Evolutionary conservation across 2,329 filamentous ascomycete species (phyloP), one percentile per base, ranked within the genome.

Genomic region (Stachybotrys chartarum): DNA sequence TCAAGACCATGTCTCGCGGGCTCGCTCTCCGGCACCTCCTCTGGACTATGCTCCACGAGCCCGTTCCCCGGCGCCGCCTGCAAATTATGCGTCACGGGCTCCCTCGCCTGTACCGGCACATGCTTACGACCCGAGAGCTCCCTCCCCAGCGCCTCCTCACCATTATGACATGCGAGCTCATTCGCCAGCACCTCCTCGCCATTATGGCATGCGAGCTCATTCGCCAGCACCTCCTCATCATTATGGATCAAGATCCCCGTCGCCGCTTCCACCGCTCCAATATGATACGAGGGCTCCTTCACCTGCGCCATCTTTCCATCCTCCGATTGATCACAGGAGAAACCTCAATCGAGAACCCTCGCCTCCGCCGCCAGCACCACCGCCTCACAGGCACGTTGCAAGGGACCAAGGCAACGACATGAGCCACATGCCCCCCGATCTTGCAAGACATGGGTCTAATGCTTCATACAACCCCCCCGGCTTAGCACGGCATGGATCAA

Each of bases 291-390:
- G 54, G 47, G 54, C 52, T 7, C 42, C 49, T 14, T 65, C 62
- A 30, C 61, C 62, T 2, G 56, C 56, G 11, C 66, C 64, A 8
- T 57, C 60, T 10, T 60, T 57, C 47, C 59, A 65, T 42, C 63
- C 71, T 53, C 58, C 61, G 17, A 70, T 71, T 50, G 65, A 64
- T 54, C 64, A 62, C 31, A 56, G 59, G 42, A 58, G 56, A 16
- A 62, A 59, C 14, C 57, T 67, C 56, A 65, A 72, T 18, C 69
- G 77, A 49, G 73, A 75, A 44, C 79, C 81, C 46, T 84, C 83
- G 18, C 87, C 88, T 8, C 90, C 91, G 17, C 91, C 91, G 7
- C 91, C 91, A 2, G 86, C 91, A 2, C 91, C 92, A 0, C 87
- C 87, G 8, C 91, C 92, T 7, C 92, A 95, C 59, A 86, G 91